phyloP scores from a whole-genome alignment of 2,329 filamentous ascomycete genomes.

The Microsporum audouinii region DNA sequence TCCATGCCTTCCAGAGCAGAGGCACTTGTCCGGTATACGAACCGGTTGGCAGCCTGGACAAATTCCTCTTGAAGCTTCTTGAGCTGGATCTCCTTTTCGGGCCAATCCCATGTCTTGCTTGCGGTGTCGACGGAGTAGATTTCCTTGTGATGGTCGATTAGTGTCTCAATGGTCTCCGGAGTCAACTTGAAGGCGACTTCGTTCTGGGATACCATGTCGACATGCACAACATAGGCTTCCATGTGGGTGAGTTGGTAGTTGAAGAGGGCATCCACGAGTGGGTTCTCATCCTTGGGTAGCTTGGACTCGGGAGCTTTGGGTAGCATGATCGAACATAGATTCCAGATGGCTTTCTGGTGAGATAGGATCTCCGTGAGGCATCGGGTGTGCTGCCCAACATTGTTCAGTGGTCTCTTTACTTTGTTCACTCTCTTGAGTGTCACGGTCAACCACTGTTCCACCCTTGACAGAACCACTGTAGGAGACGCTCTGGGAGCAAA shows the following conservation, averaged over 20 bases:
- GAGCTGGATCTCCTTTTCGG: conserved; percentile 88
- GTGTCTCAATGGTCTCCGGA: conserved; percentile 78
- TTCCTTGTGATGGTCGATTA: conserved; percentile 94
- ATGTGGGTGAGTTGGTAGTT: conserved; percentile 89
- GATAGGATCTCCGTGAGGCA: conserved; percentile 93
- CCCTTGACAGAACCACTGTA: conserved; percentile 87
- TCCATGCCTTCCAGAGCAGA: conserved; percentile 88
- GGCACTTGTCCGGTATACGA: conserved; percentile 82
- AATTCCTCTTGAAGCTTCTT: conserved; percentile 98
- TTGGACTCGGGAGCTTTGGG: conserved; percentile 79
- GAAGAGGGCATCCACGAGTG: conserved; percentile 73
- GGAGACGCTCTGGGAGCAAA: conserved; percentile 90
- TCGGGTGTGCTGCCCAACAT: conserved; percentile 85
- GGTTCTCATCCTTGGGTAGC: conserved; percentile 68
- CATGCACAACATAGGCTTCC: conserved; percentile 95
- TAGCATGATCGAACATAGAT: conserved; percentile 81
- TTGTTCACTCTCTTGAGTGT: conserved; percentile 94
- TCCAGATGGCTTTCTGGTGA: conserved; percentile 85
- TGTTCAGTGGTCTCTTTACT: conserved; percentile 94
- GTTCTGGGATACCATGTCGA: conserved; percentile 96
- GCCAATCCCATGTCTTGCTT: conserved; percentile 84
- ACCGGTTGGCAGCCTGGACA: conserved; percentile 91
- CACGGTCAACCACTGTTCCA: conserved; percentile 93
- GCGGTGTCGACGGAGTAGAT: conserved; percentile 84
- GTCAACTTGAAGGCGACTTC: conserved; percentile 98